These are phyloP conservation scores for Daphne laureola DNA, from an alignment of 441 rosid species.

Conservation along the genomic window DNA sequence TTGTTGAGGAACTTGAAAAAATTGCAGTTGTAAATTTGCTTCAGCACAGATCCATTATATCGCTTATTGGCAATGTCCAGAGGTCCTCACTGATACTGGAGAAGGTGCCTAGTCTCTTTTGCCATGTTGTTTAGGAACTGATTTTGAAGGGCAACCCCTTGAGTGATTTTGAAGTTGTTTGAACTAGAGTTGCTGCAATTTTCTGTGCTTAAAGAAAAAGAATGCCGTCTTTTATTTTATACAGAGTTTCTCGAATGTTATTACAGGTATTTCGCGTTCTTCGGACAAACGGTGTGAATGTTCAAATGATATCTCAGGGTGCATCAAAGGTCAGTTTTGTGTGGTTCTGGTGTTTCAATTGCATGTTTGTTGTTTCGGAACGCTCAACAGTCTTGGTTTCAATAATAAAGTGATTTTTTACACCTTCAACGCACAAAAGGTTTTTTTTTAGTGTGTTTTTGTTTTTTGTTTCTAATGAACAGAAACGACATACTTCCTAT, in stretches of 20 bases:
- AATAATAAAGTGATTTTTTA: neutral
- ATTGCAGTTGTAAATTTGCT: conserved; percentile 84
- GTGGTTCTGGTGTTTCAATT: neutral
- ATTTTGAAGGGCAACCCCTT: neutral
- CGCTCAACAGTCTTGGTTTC: neutral
- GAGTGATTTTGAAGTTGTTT: neutral
- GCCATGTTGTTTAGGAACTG: neutral
- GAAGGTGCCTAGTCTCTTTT: conserved; percentile 41
- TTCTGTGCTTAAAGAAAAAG: neutral
- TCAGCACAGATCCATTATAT: conserved; percentile 85
- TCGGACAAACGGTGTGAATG: conserved; percentile 75
- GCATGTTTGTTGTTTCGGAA: neutral
- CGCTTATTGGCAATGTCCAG: conserved; percentile 89
- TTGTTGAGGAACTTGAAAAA: conserved; percentile 89
- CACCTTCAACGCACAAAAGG: neutral
- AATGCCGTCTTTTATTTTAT: neutral
- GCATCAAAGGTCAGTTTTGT: conserved; percentile 68
- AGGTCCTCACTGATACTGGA: conserved; percentile 88
- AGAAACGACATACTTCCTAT: too few relatives aligned
- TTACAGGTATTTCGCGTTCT: conserved; percentile 75
- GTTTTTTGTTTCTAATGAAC: too few relatives aligned
- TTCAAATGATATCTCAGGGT: conserved; percentile 97
- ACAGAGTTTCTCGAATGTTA: conserved; percentile 2
- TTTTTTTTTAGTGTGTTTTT: too few relatives aligned
- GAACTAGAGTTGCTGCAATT: neutral